Base-by-base conservation (phyloP, 140 eudicot genomes). In the Oenanthe javanica region DNA sequence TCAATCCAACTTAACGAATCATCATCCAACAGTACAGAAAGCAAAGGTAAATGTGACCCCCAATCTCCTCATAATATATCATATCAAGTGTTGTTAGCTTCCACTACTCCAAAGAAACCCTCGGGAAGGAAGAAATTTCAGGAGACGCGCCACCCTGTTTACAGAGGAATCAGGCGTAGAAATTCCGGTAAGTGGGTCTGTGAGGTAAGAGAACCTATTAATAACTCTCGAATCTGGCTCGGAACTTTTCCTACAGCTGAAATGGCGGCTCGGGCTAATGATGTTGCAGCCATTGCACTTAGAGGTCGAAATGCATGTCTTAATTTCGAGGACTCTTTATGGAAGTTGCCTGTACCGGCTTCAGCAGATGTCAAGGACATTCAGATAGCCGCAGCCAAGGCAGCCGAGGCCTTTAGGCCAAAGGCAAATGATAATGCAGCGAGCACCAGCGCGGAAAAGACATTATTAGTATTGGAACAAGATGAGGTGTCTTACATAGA, bases 331-430 rank as follows among this genome's bases (percentile, higher is more conserved):
- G 97, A 92, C 87, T 92, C 97, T 1, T 46, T 89, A 1, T 92
- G 93, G 97, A 84, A 86, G 75, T 82, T 92, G 83, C 93, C 96
- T 0, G 55, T 90, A 1, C 97, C 97, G 8, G 91, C 85, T 1
- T 87, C 93, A 1, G 5, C 84, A 13, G 72, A 77, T n/a, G 79
- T 86, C 18, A 86, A 92, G 87, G 93, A 92, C 72, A 92, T 90
- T 72, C 92, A 84, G 79, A 88, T 77, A 81, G 92, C 96, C n/a
- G 97, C 97, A 0, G 86, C 88, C 5, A 85, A 88, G 85, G 97
- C 92, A 1, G 97, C 93, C 0, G 93, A 90, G 86, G 87, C 81
- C n/a, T 90, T 90, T 55, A 81, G 90, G 77, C 88, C 87, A 1
- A 4, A 11, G 1, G 2, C 7, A n/a, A 9, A 7, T n/a, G 69